Evolutionary conservation across 1,284 basidiomycete genomes (phyloP).

Genomic region (Leccinum laetum): DNA sequence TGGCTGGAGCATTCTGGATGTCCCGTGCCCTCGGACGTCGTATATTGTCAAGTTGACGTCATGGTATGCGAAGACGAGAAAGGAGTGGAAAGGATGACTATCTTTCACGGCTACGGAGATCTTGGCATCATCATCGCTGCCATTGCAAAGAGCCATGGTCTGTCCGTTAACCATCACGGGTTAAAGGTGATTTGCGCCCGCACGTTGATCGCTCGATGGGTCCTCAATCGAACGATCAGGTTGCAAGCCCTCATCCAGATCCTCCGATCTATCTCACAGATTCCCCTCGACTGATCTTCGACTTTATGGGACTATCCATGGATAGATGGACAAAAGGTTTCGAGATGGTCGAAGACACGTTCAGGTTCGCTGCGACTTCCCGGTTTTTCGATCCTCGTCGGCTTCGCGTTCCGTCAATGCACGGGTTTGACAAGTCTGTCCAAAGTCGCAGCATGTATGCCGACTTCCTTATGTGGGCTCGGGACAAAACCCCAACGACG

Average conservation of each 20-base stretch:
- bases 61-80: conserved; percentile 51
- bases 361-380: conserved; percentile 55
- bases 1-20: conserved; percentile 17
- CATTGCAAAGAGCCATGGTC: conserved; percentile 49
- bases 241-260: conserved; percentile 40
- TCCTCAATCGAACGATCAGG: conserved; percentile 30
- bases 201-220: background rate
- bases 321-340: conserved; percentile 55
- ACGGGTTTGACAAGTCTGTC: conserved; percentile 43
- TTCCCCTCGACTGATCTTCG: conserved; percentile 47
- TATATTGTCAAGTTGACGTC: conserved; percentile 59
- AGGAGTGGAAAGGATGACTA: conserved; percentile 48
- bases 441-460: conserved; percentile 57
- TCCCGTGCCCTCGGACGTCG: conserved; percentile 27
- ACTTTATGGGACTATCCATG: conserved; percentile 58
- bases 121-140: conserved; percentile 65
- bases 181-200: conserved; percentile 47
- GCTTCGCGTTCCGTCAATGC: conserved; percentile 27
- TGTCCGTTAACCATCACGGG: conserved; percentile 52
- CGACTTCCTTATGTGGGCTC: conserved; percentile 54
- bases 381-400: conserved; percentile 47
- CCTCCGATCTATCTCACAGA: conserved; percentile 41
- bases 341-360: conserved; percentile 47
- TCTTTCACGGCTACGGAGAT: conserved; percentile 67
- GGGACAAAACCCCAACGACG: conserved; percentile 18